These are phyloP conservation scores for Rhynchospora tenuis DNA, from an alignment of 176 grass and related monocot species.

Conservation along the genomic window DNA sequence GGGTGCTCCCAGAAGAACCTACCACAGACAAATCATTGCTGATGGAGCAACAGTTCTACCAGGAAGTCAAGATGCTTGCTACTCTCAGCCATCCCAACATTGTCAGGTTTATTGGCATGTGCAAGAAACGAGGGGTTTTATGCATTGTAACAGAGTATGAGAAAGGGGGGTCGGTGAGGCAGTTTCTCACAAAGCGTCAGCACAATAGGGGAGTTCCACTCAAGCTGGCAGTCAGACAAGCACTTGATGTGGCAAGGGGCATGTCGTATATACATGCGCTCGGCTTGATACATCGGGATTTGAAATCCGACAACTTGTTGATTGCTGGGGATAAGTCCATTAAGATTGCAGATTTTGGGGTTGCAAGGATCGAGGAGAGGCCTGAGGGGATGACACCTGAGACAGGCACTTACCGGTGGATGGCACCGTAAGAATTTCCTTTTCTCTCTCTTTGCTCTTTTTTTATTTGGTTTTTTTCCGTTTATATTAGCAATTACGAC, in stretches of 20 bases:
- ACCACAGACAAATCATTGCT: slow-evolving; percentile 45
- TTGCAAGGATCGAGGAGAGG: slow-evolving; percentile 70
- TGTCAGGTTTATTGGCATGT: slow-evolving; percentile 65
- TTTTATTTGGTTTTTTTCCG: not conserved
- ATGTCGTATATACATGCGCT: slow-evolving; percentile 64
- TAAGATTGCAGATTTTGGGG: slow-evolving; percentile 84
- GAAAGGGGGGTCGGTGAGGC: slow-evolving; percentile 62
- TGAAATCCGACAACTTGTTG: slow-evolving; percentile 74
- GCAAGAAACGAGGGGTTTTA: slow-evolving; percentile 61
- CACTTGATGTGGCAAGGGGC: slow-evolving; percentile 57
- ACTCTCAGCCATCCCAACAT: slow-evolving; percentile 55
- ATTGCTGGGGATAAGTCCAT: slow-evolving; percentile 72
- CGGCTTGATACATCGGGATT: slow-evolving; percentile 62
- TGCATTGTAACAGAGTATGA: slow-evolving; percentile 84
- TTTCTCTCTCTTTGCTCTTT: not conserved
- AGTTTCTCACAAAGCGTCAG: slow-evolving; percentile 55
- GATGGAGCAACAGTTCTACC: slow-evolving; percentile 80
- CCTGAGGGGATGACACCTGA: slow-evolving; percentile 78
- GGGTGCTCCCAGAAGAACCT: slow-evolving; percentile 39
- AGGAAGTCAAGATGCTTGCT: slow-evolving; percentile 72
- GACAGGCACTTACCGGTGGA: slow-evolving; percentile 78
- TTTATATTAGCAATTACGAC: not conserved
- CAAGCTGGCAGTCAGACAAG: slow-evolving; percentile 53
- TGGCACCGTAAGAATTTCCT: slow-evolving; percentile 67
- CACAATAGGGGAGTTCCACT: slow-evolving; percentile 50